phyloP scores from a whole-genome alignment of 768 basidiomycete genomes.

The Agrocybe pediades region DNA sequence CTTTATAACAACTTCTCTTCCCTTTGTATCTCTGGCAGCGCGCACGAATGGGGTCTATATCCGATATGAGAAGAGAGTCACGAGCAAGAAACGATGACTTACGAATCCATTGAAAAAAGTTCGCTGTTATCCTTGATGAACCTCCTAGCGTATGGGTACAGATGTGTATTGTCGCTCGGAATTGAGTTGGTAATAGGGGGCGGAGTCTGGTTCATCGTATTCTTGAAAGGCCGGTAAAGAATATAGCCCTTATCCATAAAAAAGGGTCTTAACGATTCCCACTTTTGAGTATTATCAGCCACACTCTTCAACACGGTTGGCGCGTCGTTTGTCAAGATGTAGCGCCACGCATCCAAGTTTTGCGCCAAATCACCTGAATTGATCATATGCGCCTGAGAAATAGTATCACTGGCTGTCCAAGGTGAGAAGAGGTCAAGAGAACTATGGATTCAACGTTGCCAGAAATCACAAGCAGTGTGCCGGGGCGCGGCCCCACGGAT shows the following conservation, averaged over 20 bases:
- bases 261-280: slow-evolving; percentile 21
- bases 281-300: no score
- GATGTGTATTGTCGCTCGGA: not conserved
- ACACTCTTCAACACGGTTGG: no score
- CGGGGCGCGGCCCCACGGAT: no score
- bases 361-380: no score
- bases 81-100: not conserved
- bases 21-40: slow-evolving; percentile 4
- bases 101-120: not conserved
- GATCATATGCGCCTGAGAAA: no score
- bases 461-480: no score
- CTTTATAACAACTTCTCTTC: slow-evolving; percentile 13
- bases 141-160: slow-evolving; percentile 4
- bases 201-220: not conserved
- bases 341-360: no score
- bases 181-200: not conserved
- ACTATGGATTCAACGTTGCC: no score
- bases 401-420: no score
- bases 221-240: not conserved
- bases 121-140: not conserved
- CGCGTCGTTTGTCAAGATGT: no score
- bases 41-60: slow-evolving; percentile 1
- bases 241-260: slow-evolving; percentile 16
- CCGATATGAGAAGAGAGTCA: not conserved
- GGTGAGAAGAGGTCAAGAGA: no score